A percentile compares a stretch with the other conserved stretches of the same genome.
Evolutionary conservation across 306 rosid genomes (phyloP).

Genomic region (Quercus suber): DNA sequence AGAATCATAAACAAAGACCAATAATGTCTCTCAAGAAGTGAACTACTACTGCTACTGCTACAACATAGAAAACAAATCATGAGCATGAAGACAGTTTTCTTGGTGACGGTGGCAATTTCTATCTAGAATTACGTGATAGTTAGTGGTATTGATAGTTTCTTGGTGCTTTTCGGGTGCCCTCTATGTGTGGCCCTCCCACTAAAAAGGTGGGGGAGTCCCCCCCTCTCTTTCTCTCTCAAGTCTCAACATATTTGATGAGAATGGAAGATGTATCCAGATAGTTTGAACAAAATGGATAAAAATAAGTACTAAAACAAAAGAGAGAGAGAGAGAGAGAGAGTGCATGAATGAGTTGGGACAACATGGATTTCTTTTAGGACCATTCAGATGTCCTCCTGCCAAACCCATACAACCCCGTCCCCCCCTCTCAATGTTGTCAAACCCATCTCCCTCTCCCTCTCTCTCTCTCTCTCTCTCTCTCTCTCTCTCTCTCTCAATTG

Average conservation of each 20-base stretch:
- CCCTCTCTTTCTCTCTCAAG: neutral
- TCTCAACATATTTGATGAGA: too few species aligned
- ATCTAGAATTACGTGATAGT: neutral
- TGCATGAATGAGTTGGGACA: too few species aligned
- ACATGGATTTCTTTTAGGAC: too few species aligned
- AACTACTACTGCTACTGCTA: constrained; percentile 6
- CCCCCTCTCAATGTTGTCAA: neutral
- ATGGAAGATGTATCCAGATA: too few species aligned
- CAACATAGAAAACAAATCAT: neutral
- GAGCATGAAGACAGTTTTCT: neutral
- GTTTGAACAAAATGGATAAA: too few species aligned
- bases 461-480: too few species aligned
- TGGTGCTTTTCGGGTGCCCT: constrained; percentile 21
- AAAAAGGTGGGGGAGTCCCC: neutral
- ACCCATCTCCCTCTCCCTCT: too few species aligned
- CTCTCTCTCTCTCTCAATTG: neutral
- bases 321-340: too few species aligned
- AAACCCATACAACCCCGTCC: neutral
- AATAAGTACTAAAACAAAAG: too few species aligned
- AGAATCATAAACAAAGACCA: constrained; percentile 14
- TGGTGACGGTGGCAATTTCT: too few species aligned
- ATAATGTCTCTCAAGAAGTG: neutral
- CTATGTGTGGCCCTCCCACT: constrained; percentile 11
- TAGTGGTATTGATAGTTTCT: constrained; percentile 29
- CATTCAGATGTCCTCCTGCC: too few species aligned